Conservation (phyloP, 148 eudicot species). For the Cornus kousa region DNA sequence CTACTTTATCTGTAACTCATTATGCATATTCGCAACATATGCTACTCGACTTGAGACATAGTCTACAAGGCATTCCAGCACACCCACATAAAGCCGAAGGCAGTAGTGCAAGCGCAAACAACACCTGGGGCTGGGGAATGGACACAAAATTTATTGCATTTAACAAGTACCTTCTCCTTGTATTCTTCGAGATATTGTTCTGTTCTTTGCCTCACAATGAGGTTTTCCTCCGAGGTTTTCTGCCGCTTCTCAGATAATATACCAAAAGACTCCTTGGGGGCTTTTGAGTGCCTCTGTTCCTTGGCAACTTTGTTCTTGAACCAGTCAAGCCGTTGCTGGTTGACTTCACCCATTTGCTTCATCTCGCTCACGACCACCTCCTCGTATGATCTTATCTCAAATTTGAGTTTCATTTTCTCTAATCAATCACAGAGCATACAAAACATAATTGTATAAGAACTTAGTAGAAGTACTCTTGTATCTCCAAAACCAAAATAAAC, state of each 20-base stretch:
- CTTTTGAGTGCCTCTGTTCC: constrained; percentile 43
- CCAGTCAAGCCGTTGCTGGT: constrained; percentile 57
- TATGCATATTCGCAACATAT: too few species aligned
- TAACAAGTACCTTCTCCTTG: constrained; percentile 54
- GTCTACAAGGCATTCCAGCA: too few species aligned
- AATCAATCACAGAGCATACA: neutral
- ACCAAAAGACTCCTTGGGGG: constrained; percentile 44
- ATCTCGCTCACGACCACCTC: constrained; percentile 59
- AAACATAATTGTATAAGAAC: neutral
- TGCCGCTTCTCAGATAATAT: constrained; percentile 48
- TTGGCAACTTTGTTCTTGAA: constrained; percentile 50
- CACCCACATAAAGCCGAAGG: neutral
- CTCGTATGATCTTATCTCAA: constrained; percentile 54
- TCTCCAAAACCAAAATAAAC: neutral
- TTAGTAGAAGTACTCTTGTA: neutral
- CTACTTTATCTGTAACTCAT: too few species aligned
- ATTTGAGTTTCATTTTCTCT: constrained; percentile 69
- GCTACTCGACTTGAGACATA: too few species aligned
- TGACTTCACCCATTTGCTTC: constrained; percentile 79
- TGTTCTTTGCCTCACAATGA: constrained; percentile 52
- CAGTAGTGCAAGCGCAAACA: neutral
- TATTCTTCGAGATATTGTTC: constrained; percentile 47
- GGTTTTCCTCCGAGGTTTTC: constrained; percentile 39
- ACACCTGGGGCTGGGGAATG: neutral
- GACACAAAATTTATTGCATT: neutral